These are phyloP conservation scores for Rhodotorula babjevae DNA, from an alignment of 768 basidiomycete species.

Conservation along the genomic window DNA sequence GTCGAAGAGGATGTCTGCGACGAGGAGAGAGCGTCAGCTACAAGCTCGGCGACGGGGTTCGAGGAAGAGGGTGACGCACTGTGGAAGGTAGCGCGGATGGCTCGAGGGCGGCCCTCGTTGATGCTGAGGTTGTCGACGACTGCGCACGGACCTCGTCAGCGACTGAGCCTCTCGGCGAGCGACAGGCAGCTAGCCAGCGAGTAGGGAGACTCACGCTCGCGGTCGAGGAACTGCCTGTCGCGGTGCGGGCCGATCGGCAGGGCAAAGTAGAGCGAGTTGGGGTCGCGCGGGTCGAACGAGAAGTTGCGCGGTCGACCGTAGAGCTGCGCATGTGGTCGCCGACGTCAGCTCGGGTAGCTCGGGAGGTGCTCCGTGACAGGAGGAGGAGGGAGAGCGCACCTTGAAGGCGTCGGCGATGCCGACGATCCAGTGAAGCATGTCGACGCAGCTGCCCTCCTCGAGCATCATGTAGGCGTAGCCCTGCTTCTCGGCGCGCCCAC, in stretches of 20 bases:
- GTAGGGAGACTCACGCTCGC: slow-evolving; percentile 53
- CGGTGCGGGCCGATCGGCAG: slow-evolving; percentile 81
- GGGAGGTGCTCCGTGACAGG: too few species aligned
- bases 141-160: neutral
- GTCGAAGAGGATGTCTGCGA: slow-evolving; percentile 37
- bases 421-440: slow-evolving; percentile 42
- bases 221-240: slow-evolving; percentile 83
- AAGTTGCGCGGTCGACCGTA: slow-evolving; percentile 83
- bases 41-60: neutral
- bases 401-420: slow-evolving; percentile 42
- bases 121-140: slow-evolving; percentile 36
- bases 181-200: too few species aligned
- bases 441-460: slow-evolving; percentile 51
- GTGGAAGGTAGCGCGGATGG: slow-evolving; percentile 37
- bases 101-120: slow-evolving; percentile 32
- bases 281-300: slow-evolving; percentile 83
- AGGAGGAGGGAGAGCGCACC: slow-evolving; percentile 15
- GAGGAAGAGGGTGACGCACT: slow-evolving; percentile 4
- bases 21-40: neutral
- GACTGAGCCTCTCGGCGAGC: too few species aligned
- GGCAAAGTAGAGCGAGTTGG: slow-evolving; percentile 80
- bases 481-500: slow-evolving; percentile 56
- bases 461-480: slow-evolving; percentile 91
- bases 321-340: slow-evolving; percentile 68
- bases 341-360: slow-evolving; percentile 51